Evolutionary conservation across 768 basidiomycete species (phyloP).

Genomic region (Boletellus sp.): DNA sequence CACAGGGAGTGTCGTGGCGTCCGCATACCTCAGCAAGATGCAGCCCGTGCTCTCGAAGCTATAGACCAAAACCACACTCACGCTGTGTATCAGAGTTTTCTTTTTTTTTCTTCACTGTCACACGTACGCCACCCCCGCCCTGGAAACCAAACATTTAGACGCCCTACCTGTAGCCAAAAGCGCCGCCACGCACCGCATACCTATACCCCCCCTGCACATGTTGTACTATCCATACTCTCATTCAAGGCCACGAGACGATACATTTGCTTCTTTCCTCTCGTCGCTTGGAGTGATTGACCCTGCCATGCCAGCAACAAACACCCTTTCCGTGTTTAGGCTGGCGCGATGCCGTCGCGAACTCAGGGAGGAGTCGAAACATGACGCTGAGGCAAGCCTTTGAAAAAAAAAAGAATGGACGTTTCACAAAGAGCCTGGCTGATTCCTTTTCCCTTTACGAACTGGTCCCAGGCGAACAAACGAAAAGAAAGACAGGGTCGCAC

Average conservation of each 20-base stretch:
- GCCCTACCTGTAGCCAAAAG: conserved; percentile 21
- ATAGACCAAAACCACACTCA: conserved; percentile 22
- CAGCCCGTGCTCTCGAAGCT: conserved; percentile 54
- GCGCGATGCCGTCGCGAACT: too few species aligned
- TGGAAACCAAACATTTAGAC: conserved; percentile 15
- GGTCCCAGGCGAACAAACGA: too few species aligned
- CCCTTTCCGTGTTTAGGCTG: neutral
- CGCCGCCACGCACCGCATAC: neutral
- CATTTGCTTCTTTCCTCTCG: neutral
- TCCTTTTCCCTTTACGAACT: too few species aligned
- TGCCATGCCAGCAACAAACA: neutral
- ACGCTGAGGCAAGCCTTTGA: too few species aligned
- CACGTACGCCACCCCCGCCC: conserved; percentile 8
- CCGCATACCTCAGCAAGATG: conserved; percentile 71
- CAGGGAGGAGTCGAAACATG: too few species aligned
- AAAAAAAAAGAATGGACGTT: too few species aligned
- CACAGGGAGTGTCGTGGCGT: conserved; percentile 57
- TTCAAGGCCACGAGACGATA: conserved; percentile 1
- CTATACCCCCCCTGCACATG: conserved; percentile 21
- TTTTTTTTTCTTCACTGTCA: neutral
- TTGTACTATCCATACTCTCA: conserved; percentile 18
- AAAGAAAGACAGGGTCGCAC: too few species aligned
- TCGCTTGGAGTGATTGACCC: too few species aligned
- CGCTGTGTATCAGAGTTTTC: conserved; percentile 6
- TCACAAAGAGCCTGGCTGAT: too few species aligned